Conservation (phyloP, 2,329 filamentous ascomycete genomes). For the Diaporthe longicolla region DNA sequence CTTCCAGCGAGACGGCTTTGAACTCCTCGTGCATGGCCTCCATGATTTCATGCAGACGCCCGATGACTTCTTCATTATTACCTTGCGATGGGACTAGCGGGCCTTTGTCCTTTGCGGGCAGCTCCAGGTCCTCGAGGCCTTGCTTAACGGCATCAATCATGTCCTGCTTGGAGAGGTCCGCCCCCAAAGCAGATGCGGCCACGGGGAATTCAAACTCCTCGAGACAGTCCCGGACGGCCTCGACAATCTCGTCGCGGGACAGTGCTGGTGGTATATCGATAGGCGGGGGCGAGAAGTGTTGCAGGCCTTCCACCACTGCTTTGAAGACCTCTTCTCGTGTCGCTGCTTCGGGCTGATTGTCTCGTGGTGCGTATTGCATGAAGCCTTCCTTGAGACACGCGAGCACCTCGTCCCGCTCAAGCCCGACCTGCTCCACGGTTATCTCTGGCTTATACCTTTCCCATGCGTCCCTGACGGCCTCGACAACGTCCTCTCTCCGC, state of each 20-base stretch:
- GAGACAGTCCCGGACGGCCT: slow-evolving; percentile 87
- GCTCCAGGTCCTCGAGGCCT: slow-evolving; percentile 47
- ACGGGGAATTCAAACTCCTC: slow-evolving; percentile 86
- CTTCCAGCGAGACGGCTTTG: slow-evolving; percentile 71
- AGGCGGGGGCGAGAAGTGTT: slow-evolving; percentile 82
- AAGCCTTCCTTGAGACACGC: slow-evolving; percentile 89
- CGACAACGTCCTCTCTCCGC: slow-evolving; percentile 85
- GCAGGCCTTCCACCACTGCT: slow-evolving; percentile 87
- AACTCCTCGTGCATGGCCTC: slow-evolving; percentile 72
- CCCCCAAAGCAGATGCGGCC: slow-evolving; percentile 67
- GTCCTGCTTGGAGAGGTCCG: slow-evolving; percentile 72
- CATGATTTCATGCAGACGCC: slow-evolving; percentile 76
- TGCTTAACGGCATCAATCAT: slow-evolving; percentile 75
- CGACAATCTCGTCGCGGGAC: slow-evolving; percentile 86
- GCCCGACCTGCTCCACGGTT: slow-evolving; percentile 88
- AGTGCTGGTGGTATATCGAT: slow-evolving; percentile 78
- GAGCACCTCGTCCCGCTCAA: slow-evolving; percentile 92
- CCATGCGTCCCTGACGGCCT: slow-evolving; percentile 90
- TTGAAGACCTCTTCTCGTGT: slow-evolving; percentile 88
- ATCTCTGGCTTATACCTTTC: slow-evolving; percentile 96
- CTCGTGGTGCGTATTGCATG: slow-evolving; percentile 75
- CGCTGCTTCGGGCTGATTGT: slow-evolving; percentile 70
- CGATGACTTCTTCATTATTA: slow-evolving; percentile 65
- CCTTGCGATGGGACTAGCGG: slow-evolving; percentile 47
- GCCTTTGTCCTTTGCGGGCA: slow-evolving; percentile 39